Percentiles rank a stretch among this genome's conserved stretches.
Evolutionary conservation across 1,284 basidiomycete genomes (phyloP).

Genomic region (Takashimella koratensis): DNA sequence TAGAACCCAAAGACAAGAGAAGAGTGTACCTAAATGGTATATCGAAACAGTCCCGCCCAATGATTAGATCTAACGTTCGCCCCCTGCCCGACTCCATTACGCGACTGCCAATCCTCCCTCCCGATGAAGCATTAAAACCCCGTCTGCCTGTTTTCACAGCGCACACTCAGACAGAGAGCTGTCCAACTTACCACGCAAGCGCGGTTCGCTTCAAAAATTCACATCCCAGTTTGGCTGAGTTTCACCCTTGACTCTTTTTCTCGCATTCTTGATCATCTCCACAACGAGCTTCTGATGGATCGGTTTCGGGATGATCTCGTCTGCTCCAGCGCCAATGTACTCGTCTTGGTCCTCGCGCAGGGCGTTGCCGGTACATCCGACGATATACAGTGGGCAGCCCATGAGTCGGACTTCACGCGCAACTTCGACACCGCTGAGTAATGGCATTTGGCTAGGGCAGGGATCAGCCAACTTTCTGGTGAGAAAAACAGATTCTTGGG

Average conservation of each 20-base stretch:
- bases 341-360: conserved; percentile 62
- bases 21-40: no score
- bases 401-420: conserved; percentile 63
- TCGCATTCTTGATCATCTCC: conserved; percentile 36
- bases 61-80: no score
- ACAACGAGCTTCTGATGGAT: conserved; percentile 41
- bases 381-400: conserved; percentile 68
- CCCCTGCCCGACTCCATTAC: no score
- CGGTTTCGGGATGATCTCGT: conserved; percentile 49
- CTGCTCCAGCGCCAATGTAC: conserved; percentile 71
- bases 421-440: conserved; percentile 71
- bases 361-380: conserved; percentile 64
- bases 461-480: not conserved
- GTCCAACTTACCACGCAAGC: no score
- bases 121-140: no score
- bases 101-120: no score
- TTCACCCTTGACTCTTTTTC: conserved; percentile 29
- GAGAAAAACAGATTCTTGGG: no score
- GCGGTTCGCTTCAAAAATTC: no score
- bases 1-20: no score
- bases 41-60: no score
- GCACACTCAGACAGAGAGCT: no score
- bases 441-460: conserved; percentile 54
- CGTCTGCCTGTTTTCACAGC: no score
- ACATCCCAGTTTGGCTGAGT: conserved; percentile 17